Evolutionary conservation across 345 rosid species (phyloP).

Genomic region (Mercurialis annua): DNA sequence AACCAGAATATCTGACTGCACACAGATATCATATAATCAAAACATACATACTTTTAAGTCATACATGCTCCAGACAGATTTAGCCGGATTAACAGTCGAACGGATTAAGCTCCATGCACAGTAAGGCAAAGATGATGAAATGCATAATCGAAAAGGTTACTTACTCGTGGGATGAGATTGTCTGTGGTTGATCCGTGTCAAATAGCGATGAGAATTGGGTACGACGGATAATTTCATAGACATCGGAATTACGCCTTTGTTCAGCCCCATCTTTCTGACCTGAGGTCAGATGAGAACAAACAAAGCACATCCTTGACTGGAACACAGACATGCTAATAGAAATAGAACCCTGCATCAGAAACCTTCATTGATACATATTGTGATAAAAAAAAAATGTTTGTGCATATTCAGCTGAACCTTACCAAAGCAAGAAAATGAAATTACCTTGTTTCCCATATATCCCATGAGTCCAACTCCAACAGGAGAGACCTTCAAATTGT

Average conservation of each 20-base stretch:
- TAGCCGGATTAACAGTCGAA: neutral
- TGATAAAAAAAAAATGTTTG: slow-evolving; percentile 2
- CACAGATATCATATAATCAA: slow-evolving; percentile 16
- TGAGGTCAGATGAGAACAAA: slow-evolving; percentile 95
- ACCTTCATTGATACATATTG: slow-evolving; percentile 20
- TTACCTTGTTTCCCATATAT: slow-evolving; percentile 99
- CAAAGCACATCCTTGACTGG: slow-evolving; percentile 93
- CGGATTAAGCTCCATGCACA: neutral
- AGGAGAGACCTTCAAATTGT: slow-evolving; percentile 85
- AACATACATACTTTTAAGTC: neutral
- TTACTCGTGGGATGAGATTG: slow-evolving; percentile 92
- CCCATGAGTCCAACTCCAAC: slow-evolving; percentile 99
- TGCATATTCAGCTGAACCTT: slow-evolving; percentile 9
- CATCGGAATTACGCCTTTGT: slow-evolving; percentile 88
- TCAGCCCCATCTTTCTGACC: slow-evolving; percentile 94
- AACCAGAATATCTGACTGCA: slow-evolving; percentile 96
- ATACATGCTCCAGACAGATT: neutral
- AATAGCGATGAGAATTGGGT: slow-evolving; percentile 72
- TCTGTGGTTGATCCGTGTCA: slow-evolving; percentile 68
- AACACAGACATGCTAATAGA: slow-evolving; percentile 91
- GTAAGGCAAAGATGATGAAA: neutral
- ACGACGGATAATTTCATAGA: slow-evolving; percentile 69
- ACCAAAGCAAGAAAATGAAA: slow-evolving; percentile 3
- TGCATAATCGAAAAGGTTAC: slow-evolving; percentile 19
- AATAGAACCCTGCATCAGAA: slow-evolving; percentile 84